phyloP scores from a whole-genome alignment of 2,329 filamentous ascomycete genomes.

The Aphanoascus verrucosus region DNA sequence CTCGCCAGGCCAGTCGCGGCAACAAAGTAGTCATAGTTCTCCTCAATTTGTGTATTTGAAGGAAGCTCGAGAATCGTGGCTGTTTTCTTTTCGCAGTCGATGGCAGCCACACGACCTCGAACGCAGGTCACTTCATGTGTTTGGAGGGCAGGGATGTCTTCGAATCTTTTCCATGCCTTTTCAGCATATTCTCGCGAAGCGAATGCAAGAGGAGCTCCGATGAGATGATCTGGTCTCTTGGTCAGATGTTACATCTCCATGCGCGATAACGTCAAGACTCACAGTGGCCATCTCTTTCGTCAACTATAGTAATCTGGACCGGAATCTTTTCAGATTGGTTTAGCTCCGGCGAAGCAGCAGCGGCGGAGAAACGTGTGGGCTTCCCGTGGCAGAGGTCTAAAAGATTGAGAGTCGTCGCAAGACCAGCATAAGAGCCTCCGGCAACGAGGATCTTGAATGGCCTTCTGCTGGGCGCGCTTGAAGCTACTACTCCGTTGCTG shows the following conservation, averaged over 20 bases:
- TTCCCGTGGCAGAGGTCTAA: constrained; percentile 53
- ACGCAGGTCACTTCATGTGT: constrained; percentile 52
- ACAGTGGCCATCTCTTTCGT: constrained; percentile 69
- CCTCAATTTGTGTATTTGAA: constrained; percentile 32
- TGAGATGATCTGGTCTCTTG: constrained; percentile 52
- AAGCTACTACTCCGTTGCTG: neutral
- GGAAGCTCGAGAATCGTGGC: constrained; percentile 46
- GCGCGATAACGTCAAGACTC: constrained; percentile 24
- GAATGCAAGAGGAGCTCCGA: constrained; percentile 63
- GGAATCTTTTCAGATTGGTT: constrained; percentile 35
- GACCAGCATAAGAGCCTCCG: constrained; percentile 61
- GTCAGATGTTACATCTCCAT: neutral
- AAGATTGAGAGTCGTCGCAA: constrained; percentile 56
- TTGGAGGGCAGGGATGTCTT: constrained; percentile 56
- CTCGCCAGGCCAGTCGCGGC: constrained; percentile 59
- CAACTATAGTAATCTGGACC: constrained; percentile 58
- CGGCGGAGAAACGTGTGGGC: constrained; percentile 32
- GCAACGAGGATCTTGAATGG: constrained; percentile 50
- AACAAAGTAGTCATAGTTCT: constrained; percentile 63
- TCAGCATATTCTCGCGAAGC: constrained; percentile 52
- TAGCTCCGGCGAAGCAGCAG: constrained; percentile 14
- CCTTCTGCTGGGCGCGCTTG: neutral
- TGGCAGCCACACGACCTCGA: constrained; percentile 51
- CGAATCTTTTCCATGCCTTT: constrained; percentile 60
- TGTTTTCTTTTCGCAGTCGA: constrained; percentile 51